Evolutionary conservation across 148 eudicot genomes (phyloP).

Genomic region (Rhododendron molle): DNA sequence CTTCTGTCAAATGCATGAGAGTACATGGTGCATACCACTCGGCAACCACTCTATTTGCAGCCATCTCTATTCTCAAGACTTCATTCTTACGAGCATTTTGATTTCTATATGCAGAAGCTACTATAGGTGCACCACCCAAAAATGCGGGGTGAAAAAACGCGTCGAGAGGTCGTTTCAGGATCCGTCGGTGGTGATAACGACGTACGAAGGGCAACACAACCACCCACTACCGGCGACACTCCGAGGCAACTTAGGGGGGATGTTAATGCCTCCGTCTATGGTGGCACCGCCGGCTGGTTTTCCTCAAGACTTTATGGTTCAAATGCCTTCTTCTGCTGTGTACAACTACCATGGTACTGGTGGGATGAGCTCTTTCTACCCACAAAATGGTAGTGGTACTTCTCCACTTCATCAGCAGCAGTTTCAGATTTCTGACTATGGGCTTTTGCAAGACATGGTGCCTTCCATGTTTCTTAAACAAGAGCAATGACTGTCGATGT

Average conservation of each 20-base stretch:
- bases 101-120: constrained; percentile 34
- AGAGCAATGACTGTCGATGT: constrained; percentile 45
- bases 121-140: constrained; percentile 53
- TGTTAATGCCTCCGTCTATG: constrained; percentile 44
- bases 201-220: constrained; percentile 56
- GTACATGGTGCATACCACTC: too few relatives aligned
- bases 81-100: not conserved
- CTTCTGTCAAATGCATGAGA: not conserved
- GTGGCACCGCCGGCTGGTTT: constrained; percentile 28
- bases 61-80: not conserved
- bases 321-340: constrained; percentile 12
- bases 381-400: not conserved
- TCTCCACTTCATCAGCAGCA: constrained; percentile 19
- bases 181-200: constrained; percentile 46
- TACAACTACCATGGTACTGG: constrained; percentile 23
- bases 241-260: constrained; percentile 55
- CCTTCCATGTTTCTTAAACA: constrained; percentile 61
- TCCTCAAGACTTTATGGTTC: constrained; percentile 27
- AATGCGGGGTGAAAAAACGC: constrained; percentile 49
- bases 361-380: constrained; percentile 20
- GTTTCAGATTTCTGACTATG: constrained; percentile 50
- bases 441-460: constrained; percentile 81
- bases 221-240: constrained; percentile 61
- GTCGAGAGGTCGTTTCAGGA: constrained; percentile 52
- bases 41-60: too few relatives aligned